phyloP scores from a whole-genome alignment of 176 grass and related monocot genomes.

The Cenchrus americanus region DNA sequence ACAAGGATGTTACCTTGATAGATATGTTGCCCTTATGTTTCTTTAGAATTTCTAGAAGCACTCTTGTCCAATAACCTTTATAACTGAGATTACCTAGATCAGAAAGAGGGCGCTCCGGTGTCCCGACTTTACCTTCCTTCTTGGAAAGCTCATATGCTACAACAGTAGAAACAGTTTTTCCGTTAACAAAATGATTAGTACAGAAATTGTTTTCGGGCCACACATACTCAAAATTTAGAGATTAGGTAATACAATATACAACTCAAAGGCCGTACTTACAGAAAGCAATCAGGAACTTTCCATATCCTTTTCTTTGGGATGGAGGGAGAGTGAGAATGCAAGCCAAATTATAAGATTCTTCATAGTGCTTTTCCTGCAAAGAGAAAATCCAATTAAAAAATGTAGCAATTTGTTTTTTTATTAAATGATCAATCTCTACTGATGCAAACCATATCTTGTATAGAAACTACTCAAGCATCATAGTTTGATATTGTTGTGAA shows the following conservation, averaged over 20 bases:
- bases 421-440: conserved; percentile 24
- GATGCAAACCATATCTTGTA: conserved; percentile 17
- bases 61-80: conserved; percentile 94
- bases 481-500: background rate
- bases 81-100: conserved; percentile 96
- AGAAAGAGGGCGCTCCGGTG: conserved; percentile 91
- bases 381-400: conserved; percentile 1
- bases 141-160: conserved; percentile 99
- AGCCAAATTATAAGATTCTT: conserved; percentile 96
- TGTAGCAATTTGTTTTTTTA: background rate
- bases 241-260: conserved; percentile 21
- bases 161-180: conserved; percentile 15
- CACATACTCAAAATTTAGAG: conserved; percentile 6
- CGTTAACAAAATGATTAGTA: conserved; percentile 28
- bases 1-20: conserved; percentile 71
- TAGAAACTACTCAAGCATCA: conserved; percentile 9
- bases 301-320: conserved; percentile 99
- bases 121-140: conserved; percentile 99
- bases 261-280: conserved; percentile 61
- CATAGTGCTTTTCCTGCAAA: conserved; percentile 92
- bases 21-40: conserved; percentile 99
- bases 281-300: conserved; percentile 97
- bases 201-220: conserved; percentile 3
- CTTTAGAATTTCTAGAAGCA: conserved; percentile 95
- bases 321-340: conserved; percentile 99